A percentile compares a stretch with the other conserved stretches of the same genome.
Conservation (phyloP, 2,329 filamentous ascomycete genomes). For the Monosporascus sp. region DNA sequence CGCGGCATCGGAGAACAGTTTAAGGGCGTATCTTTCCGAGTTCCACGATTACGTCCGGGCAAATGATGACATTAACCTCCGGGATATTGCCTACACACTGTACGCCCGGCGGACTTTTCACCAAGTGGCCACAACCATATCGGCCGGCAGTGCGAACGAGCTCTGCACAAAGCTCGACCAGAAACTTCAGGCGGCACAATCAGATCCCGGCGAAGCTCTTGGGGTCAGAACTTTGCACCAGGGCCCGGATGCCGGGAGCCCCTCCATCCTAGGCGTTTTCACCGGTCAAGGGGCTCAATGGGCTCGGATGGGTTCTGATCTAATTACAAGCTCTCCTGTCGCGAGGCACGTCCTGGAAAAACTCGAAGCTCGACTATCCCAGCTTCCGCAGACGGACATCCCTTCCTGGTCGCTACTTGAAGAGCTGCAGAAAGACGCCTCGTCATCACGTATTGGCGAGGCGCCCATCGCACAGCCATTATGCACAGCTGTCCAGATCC, state of each 20-base stretch:
- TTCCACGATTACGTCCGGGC: constrained; percentile 1
- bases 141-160: background rate
- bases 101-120: background rate
- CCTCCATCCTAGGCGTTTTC: constrained; percentile 18
- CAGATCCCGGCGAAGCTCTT: too few species aligned
- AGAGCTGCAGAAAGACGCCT: constrained; percentile 6
- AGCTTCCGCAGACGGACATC: constrained; percentile 8
- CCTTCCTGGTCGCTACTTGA: constrained; percentile 13
- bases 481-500: constrained; percentile 36
- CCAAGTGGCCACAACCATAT: background rate
- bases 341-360: constrained; percentile 9
- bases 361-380: constrained; percentile 13
- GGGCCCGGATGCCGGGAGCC: too few species aligned
- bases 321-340: constrained; percentile 9
- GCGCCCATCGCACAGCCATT: constrained; percentile 20
- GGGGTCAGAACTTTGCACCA: too few species aligned
- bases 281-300: constrained; percentile 31
- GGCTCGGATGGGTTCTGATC: constrained; percentile 18
- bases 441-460: constrained; percentile 7
- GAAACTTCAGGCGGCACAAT: too few species aligned
- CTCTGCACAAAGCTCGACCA: too few species aligned
- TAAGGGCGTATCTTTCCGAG: background rate
- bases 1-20: constrained; percentile 6
- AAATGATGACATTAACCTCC: background rate
- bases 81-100: constrained; percentile 3